Conservation (phyloP, 2,329 filamentous ascomycete species). For the Ophiostoma himal-ulmi region DNA sequence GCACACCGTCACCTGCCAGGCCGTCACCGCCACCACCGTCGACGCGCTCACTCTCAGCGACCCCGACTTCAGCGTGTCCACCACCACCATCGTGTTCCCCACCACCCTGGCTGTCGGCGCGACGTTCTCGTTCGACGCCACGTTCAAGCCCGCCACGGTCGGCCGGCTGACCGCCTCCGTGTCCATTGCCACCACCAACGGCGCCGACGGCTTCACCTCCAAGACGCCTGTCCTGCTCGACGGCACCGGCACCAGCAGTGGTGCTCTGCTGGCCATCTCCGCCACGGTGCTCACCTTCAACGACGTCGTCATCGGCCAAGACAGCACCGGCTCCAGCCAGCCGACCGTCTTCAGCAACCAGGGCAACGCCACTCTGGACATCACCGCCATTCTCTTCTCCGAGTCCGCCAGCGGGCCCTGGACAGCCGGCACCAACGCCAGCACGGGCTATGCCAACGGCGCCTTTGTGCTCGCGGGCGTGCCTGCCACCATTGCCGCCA, state of each 20-base stretch:
- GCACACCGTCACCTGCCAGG: slow-evolving; percentile 43
- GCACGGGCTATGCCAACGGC: slow-evolving; percentile 37
- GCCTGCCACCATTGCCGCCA: slow-evolving; percentile 40
- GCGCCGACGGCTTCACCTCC: slow-evolving; percentile 41
- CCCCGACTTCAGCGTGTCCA: slow-evolving; percentile 32
- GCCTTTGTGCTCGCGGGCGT: slow-evolving; percentile 46
- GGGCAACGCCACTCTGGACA: slow-evolving; percentile 42
- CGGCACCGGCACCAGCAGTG: slow-evolving; percentile 44
- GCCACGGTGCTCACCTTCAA: slow-evolving; percentile 47
- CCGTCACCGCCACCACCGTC: slow-evolving; percentile 41
- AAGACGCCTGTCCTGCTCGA: slow-evolving; percentile 43
- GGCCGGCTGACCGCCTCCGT: slow-evolving; percentile 46
- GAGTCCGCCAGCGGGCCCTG: slow-evolving; percentile 42
- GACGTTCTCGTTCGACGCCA: slow-evolving; percentile 40
- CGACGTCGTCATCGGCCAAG: slow-evolving; percentile 42
- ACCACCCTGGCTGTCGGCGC: slow-evolving; percentile 34
- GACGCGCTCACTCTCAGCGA: slow-evolving; percentile 36
- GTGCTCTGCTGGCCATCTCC: slow-evolving; percentile 42
- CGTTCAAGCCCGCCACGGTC: slow-evolving; percentile 42
- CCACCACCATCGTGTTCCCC: slow-evolving; percentile 31
- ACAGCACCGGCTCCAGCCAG: slow-evolving; percentile 37
- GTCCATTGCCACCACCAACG: slow-evolving; percentile 44
- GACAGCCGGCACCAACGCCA: slow-evolving; percentile 31
- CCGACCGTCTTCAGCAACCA: slow-evolving; percentile 45
- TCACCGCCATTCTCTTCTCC: slow-evolving; percentile 43